Base-by-base conservation (phyloP, 768 basidiomycete species). In the Dacryopinax spathularia region DNA sequence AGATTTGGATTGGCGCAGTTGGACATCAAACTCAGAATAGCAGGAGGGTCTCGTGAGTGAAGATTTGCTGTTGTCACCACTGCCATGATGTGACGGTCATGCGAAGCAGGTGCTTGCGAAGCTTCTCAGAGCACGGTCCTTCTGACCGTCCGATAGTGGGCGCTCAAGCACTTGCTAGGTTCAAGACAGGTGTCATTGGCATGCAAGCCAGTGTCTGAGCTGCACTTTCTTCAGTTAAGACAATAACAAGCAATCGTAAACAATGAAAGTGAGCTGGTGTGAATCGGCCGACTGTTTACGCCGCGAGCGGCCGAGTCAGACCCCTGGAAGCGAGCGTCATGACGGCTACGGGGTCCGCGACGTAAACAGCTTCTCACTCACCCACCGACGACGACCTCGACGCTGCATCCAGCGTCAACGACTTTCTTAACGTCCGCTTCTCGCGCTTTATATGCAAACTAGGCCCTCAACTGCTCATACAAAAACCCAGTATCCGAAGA, bases 381-480 rank as follows among this genome's bases (percentile, higher is more conserved):
- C 22, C 48, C 29, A 20, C 48, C 20, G 13, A 56, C 48, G 25
- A 56, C 63, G 34, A 29, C 44, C 41, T 56, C 43, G 37, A 63
- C 63, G 63, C 63, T 61, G 12, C 34, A 61, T 13, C 16, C 29
- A 61, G 60, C 60, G 60, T 62, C 62, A 39, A 62, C n/a, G 36
- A 39, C 62, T 22, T 41, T 20, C 18, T 56, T 25, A 41, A n/a
- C n/a, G n/a, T 16, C 63, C 20, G 20, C 33, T 34, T 34, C 33
- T 12, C 10, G 34, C 41, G 22, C 25, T 18, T 64, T 64, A 22
- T 65, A 65, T 65, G 65, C 65, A 63, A 56, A 65, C 37, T 59
- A 60, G 39, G 37, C 59, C 62, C 48, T 56, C 60, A 65, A 18
- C 62, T 63, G 35, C 62, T 56, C 35, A 22, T 34, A 18, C 37